Evolutionary conservation across 495 filamentous ascomycete species (phyloP), one percentile per base, ranked within the genome.

Genomic region (Sphaerosporella brunnea): DNA sequence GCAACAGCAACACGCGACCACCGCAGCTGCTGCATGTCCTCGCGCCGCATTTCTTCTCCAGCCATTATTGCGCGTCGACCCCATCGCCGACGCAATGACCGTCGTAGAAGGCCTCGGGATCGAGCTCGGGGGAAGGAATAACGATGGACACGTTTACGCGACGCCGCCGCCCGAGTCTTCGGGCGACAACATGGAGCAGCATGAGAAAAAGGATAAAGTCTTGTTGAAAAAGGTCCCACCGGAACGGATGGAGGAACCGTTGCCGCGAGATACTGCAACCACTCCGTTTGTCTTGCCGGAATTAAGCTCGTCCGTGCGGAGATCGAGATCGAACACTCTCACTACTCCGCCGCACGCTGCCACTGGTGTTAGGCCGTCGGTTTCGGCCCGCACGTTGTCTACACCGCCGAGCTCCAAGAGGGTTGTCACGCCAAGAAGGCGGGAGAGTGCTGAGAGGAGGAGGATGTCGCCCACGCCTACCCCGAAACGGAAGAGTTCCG

Each of bases 321-420:
- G 43, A 7, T 15, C 20, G 40, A 24, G 40, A 43, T 43, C 40
- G 40, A 43, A 19, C 39, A 46, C 43, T 15, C 13, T 21, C n/a
- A 46, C 43, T n/a, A n/a, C n/a, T n/a, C n/a, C n/a, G n/a, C n/a
- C n/a, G n/a, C n/a, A n/a, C n/a, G n/a, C n/a, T n/a, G 19, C 34
- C 21, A 11, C 43, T 10, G 23, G 26, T 23, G 30, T 15, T 3
- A 23, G 30, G 19, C 18, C 24, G 20, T 21, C 18, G 18, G 30
- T 21, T 8, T 15, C 7, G 11, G n/a, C 10, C 7, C 35, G 30
- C 16, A 48, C 15, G 2, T 13, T 36, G 28, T 45, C 45, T 34
- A 47, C 50, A 48, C 9, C 51, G 48, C 34, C 43, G 43, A 42
- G 47, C 38, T 19, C 48, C 18, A 48, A 51, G 28, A 59, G 57